Conservation (phyloP, 805 yeast species). For the Yamadazyma ubonensis region DNA sequence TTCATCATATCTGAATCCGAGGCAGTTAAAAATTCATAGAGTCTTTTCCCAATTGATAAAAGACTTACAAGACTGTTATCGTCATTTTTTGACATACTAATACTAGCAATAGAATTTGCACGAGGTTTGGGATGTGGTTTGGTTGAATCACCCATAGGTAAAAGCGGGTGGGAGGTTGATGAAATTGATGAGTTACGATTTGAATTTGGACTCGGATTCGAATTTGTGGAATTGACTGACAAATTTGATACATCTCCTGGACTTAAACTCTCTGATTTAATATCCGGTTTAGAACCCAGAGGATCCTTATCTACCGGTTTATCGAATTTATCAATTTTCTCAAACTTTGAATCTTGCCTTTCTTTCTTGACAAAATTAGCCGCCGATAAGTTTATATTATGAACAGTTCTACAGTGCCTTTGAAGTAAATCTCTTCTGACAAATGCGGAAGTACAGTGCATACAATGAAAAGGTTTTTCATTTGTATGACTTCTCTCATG, state of each 20-base stretch:
- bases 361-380: conserved; percentile 5
- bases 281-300: too few species aligned
- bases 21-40: conserved; percentile 18
- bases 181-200: neutral
- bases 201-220: neutral
- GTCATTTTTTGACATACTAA: conserved; percentile 10
- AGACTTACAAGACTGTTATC: conserved; percentile 25
- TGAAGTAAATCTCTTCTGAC: conserved; percentile 76
- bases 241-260: neutral
- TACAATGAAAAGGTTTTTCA: conserved; percentile 76
- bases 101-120: conserved; percentile 8
- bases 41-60: conserved; percentile 26
- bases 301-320: conserved; percentile 13
- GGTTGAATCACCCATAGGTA: neutral
- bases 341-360: conserved; percentile 5
- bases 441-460: conserved; percentile 66
- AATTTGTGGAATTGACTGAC: neutral
- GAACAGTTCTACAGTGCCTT: conserved; percentile 78
- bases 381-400: conserved; percentile 32
- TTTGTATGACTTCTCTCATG: conserved; percentile 81
- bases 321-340: neutral
- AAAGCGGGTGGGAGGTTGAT: too few species aligned
- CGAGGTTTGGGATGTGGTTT: conserved; percentile 4
- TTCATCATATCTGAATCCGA: conserved; percentile 14
- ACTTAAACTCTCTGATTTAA: neutral